Conservation (phyloP, 1,139 yeast genomes). For the Suhomyces yuchorum region DNA sequence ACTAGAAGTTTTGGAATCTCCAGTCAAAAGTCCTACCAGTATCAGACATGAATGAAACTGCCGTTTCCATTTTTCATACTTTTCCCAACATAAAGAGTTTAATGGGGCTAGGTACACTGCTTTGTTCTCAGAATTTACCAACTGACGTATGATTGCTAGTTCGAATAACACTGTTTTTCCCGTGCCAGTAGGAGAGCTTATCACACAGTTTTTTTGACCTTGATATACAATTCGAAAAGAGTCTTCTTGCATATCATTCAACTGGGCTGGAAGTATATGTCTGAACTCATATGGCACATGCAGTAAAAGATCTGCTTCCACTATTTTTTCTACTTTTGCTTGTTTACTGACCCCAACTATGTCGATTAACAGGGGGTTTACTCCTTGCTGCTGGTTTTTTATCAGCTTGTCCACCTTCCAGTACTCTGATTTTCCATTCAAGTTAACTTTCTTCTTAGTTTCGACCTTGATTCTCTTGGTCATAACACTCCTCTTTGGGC, state of each 20-base stretch:
- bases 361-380: too few species aligned
- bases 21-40: constrained; percentile 49
- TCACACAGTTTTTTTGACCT: constrained; percentile 41
- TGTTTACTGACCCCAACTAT: too few species aligned
- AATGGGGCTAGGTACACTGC: constrained; percentile 57
- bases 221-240: constrained; percentile 40
- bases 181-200: constrained; percentile 59
- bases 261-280: constrained; percentile 16
- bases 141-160: constrained; percentile 46
- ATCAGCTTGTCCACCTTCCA: too few species aligned
- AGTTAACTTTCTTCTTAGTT: too few species aligned
- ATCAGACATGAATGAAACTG: constrained; percentile 37
- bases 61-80: constrained; percentile 43
- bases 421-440: too few species aligned
- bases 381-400: too few species aligned
- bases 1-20: constrained; percentile 29
- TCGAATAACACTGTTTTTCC: constrained; percentile 60
- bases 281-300: background rate
- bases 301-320: too few species aligned
- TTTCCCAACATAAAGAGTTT: constrained; percentile 51
- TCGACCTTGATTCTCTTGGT: background rate
- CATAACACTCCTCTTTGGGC: background rate
- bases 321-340: too few species aligned
- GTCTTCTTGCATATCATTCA: constrained; percentile 53
- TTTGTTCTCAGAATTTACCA: constrained; percentile 31